Percentiles rank a stretch among this genome's conserved stretches.
These are phyloP conservation scores for Coniochaeta pulveracea DNA, from an alignment of 2,329 filamentous ascomycete species.

Conservation along the genomic window DNA sequence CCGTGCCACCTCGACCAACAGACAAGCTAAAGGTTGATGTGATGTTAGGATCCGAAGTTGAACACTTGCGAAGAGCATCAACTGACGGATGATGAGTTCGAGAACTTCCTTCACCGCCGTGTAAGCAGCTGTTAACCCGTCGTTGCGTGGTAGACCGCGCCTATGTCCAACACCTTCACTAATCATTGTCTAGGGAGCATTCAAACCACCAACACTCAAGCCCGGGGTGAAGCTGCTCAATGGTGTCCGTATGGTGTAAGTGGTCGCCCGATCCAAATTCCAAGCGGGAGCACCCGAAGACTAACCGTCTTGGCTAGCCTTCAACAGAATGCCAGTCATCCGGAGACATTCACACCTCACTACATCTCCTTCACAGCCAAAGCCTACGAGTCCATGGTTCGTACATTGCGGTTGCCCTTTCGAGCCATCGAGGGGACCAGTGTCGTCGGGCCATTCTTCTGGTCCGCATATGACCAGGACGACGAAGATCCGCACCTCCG, in stretches of 20 bases:
- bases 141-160: background rate
- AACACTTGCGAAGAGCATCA: conserved; percentile 40
- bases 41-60: conserved; percentile 32
- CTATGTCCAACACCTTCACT: background rate
- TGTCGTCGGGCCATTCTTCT: conserved; percentile 53
- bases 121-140: conserved; percentile 24
- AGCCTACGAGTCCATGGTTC: conserved; percentile 44
- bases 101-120: conserved; percentile 40
- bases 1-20: too few species aligned
- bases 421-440: conserved; percentile 46
- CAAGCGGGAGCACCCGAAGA: conserved; percentile 3
- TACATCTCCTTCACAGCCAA: conserved; percentile 40
- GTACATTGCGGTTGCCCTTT: conserved; percentile 39
- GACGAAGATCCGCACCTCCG: conserved; percentile 45
- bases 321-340: conserved; percentile 42
- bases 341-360: conserved; percentile 45
- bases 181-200: conserved; percentile 32
- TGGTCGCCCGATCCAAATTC: conserved; percentile 10
- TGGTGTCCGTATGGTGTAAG: conserved; percentile 44
- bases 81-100: conserved; percentile 42
- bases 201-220: conserved; percentile 32
- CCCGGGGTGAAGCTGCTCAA: conserved; percentile 32
- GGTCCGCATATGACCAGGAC: conserved; percentile 44
- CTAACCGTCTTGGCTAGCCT: conserved; percentile 25
- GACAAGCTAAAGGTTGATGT: conserved; percentile 2